These are phyloP conservation scores for Dioscorea cayenensis DNA, from an alignment of 116 monocot genomes.

Conservation along the genomic window DNA sequence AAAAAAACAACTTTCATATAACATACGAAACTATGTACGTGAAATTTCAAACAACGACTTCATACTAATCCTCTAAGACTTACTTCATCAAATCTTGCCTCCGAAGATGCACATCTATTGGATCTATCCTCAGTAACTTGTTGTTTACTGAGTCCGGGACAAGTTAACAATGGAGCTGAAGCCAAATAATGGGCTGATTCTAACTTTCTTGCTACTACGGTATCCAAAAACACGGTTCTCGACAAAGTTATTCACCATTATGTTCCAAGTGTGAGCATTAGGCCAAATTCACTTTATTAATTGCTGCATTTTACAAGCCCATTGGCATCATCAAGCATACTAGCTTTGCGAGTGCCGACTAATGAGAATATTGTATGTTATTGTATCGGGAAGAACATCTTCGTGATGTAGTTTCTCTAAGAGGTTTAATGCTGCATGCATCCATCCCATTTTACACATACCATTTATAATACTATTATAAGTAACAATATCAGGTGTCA, in stretches of 20 bases:
- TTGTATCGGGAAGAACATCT: conserved; percentile 47
- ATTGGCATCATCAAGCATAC: conserved; percentile 60
- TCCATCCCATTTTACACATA: conserved; percentile 63
- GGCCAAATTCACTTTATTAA: conserved; percentile 52
- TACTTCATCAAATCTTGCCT: conserved; percentile 41
- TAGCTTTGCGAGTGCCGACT: conserved; percentile 86
- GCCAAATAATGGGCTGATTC: conserved; percentile 13
- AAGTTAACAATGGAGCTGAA: conserved; percentile 58
- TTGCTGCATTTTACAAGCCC: conserved; percentile 46
- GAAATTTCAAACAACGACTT: conserved; percentile 59
- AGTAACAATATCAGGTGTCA: conserved; percentile 74
- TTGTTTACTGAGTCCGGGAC: conserved; percentile 6
- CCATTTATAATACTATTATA: conserved; percentile 85
- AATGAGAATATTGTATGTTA: conserved; percentile 89
- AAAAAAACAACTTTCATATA: too few species aligned
- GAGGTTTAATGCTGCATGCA: conserved; percentile 64
- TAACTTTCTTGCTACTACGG: background rate
- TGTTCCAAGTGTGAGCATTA: conserved; percentile 58
- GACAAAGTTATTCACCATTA: conserved; percentile 52
- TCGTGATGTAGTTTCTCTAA: conserved; percentile 60
- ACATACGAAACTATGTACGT: conserved; percentile 51
- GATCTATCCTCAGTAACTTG: too few species aligned
- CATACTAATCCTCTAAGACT: conserved; percentile 24
- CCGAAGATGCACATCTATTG: too few species aligned
- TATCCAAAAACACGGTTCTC: conserved; percentile 7